Evolutionary conservation across 2,329 filamentous ascomycete species (phyloP).

Genomic region (Cadophora sp.): DNA sequence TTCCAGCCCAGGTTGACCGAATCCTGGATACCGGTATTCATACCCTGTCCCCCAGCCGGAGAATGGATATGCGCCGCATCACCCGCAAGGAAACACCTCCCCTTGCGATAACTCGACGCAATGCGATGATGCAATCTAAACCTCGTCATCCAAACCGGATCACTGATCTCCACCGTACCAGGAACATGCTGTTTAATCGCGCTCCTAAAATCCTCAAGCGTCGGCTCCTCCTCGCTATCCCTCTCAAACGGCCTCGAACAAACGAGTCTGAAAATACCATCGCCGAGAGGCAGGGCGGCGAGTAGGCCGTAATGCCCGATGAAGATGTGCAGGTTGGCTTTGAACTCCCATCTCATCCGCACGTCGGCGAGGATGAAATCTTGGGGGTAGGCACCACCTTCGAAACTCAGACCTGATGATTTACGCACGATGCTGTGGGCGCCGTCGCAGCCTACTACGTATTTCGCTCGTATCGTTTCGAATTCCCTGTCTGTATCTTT

Average conservation of each 20-base stretch:
- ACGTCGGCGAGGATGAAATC: conserved; percentile 54
- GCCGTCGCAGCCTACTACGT: conserved; percentile 60
- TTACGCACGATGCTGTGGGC: conserved; percentile 56
- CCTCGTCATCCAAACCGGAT: conserved; percentile 51
- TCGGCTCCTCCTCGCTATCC: conserved; percentile 33
- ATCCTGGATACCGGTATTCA: conserved; percentile 49
- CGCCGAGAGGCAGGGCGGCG: conserved; percentile 46
- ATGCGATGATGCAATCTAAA: conserved; percentile 55
- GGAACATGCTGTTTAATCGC: conserved; percentile 44
- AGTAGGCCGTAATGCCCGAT: conserved; percentile 48
- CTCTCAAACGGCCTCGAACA: conserved; percentile 30
- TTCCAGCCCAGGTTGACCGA: conserved; percentile 48
- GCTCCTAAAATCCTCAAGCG: conserved; percentile 46
- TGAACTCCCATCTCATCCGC: conserved; percentile 39
- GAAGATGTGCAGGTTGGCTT: conserved; percentile 35
- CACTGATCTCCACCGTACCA: conserved; percentile 31
- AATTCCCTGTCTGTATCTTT: no score
- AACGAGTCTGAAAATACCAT: conserved; percentile 43
- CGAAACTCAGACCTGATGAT: conserved; percentile 48
- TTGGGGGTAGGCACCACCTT: conserved; percentile 52
- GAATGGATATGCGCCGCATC: conserved; percentile 49
- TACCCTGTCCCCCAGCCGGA: conserved; percentile 48
- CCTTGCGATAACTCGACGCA: conserved; percentile 51
- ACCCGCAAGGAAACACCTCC: conserved; percentile 47
- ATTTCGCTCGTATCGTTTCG: conserved; percentile 48